Base-by-base conservation (phyloP, 306 rosid species). In the Luffa acutangula region DNA sequence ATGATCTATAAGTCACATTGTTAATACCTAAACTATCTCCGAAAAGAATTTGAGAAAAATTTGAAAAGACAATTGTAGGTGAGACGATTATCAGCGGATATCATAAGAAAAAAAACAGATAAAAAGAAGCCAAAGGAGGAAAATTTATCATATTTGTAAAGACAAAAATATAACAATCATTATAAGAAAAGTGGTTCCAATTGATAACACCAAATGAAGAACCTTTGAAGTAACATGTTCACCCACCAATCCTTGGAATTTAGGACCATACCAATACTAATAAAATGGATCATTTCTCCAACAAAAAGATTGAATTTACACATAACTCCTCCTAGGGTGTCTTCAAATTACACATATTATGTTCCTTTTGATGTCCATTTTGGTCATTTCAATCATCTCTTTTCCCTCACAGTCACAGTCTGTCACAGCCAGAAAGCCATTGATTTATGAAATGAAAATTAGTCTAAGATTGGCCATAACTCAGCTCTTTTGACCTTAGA, bases 401-500 rank as follows among this genome's bases (percentile, higher is more conserved):
- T 56, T 3, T 67, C 51, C 52, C 33, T 67, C 31, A 67, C 13
- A 41, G 51, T 66, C 70, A 31, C 48, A 1, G 42, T n/a, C 14
- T 31, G 67, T 60, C 67, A 60, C 67, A 60, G 65, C 65, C 34
- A 56, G 11, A 57, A 57, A 1, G 63, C 63, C 15, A 59, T 59
- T 25, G 12, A 10, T 31, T 63, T 4, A 63, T 36, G 13, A 63
- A 33, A 3, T 15, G 42, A 33, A 25, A 25, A 25, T 12, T 31
- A 60, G 39, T 10, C 5, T 25, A 60, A 25, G 3, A 31, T 60
- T 31, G 66, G 18, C 69, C 69, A 64, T 37, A 94, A 78, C 81
- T 94, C 98, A 0, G 98, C 98, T 60, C 85, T 92, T 77, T 90
- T 94, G 46, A 94, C 92, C 90, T 88, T 94, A 9, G 98, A 94